Conservation (phyloP, 1,284 basidiomycete species). For the Mycosarcoma maydis region DNA sequence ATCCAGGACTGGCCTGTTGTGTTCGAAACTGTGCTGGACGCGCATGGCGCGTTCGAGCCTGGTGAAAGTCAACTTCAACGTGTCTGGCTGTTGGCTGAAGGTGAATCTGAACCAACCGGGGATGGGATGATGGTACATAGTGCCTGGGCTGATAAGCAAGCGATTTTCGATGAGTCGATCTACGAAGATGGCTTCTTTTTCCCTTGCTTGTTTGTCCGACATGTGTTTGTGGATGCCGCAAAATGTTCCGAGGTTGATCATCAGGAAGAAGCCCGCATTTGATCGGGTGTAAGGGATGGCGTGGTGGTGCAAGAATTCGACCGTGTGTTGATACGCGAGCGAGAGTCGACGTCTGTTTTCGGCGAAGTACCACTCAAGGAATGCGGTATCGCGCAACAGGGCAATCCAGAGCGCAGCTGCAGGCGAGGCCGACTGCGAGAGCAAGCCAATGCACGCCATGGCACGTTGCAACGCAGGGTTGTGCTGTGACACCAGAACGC, state of each 20-base stretch:
- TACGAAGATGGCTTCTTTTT: constrained; percentile 31
- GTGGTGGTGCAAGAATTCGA: constrained; percentile 30
- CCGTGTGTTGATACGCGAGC: constrained; percentile 28
- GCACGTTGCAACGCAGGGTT: constrained; percentile 42
- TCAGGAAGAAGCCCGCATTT: constrained; percentile 52
- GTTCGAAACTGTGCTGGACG: constrained; percentile 22
- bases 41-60: constrained; percentile 40
- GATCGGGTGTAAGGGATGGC: constrained; percentile 33
- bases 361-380: constrained; percentile 46
- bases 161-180: constrained; percentile 26
- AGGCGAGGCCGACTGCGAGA: constrained; percentile 38
- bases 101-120: constrained; percentile 53
- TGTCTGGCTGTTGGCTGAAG: constrained; percentile 39
- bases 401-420: constrained; percentile 39
- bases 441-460: constrained; percentile 25
- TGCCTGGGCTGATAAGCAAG: constrained; percentile 49
- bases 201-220: constrained; percentile 1
- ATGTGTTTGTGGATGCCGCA: constrained; percentile 1
- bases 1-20: constrained; percentile 6
- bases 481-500: constrained; percentile 50
- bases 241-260: constrained; percentile 33
- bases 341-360: constrained; percentile 45
- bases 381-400: constrained; percentile 37
- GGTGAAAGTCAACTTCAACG: constrained; percentile 39
- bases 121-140: constrained; percentile 48